Conservation (phyloP, 192 early-diverging fungal genomes). For the Phlyctochytrium arcticum region DNA sequence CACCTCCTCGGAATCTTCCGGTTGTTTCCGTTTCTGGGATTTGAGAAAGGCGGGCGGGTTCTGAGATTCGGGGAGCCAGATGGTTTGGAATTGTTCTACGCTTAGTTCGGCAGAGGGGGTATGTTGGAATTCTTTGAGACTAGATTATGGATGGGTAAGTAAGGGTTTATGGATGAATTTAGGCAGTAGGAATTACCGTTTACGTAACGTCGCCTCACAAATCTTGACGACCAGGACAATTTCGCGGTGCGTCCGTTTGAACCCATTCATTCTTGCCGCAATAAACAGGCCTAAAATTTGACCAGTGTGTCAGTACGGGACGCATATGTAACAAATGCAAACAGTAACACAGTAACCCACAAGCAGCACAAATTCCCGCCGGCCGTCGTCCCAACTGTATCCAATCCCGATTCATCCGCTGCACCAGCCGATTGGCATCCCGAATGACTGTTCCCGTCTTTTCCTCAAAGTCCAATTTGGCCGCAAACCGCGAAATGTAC, state of each 20-base stretch:
- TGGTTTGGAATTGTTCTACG: slow-evolving; percentile 72
- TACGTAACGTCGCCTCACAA: slow-evolving; percentile 77
- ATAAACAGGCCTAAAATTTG: slow-evolving; percentile 65
- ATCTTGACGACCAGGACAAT: slow-evolving; percentile 89
- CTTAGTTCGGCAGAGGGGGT: slow-evolving; percentile 75
- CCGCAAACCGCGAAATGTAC: slow-evolving; percentile 89
- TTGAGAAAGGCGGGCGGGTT: slow-evolving; percentile 80
- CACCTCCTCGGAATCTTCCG: slow-evolving; percentile 21
- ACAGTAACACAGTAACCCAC: slow-evolving; percentile 25
- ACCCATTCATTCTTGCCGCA: slow-evolving; percentile 88
- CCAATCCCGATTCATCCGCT: slow-evolving; percentile 94
- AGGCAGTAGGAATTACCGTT: slow-evolving; percentile 51
- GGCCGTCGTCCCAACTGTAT: slow-evolving; percentile 84
- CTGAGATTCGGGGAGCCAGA: slow-evolving; percentile 76
- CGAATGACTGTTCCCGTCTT: slow-evolving; percentile 68
- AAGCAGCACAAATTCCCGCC: slow-evolving; percentile 91
- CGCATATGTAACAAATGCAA: background rate
- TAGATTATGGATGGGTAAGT: background rate
- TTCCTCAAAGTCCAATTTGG: slow-evolving; percentile 86
- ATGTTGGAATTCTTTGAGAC: slow-evolving; percentile 70
- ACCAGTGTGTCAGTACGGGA: background rate
- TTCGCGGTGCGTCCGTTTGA: slow-evolving; percentile 73
- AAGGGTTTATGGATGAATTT: background rate
- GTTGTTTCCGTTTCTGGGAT: slow-evolving; percentile 16
- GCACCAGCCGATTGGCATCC: slow-evolving; percentile 77